Conservation (phyloP, 306 rosid species). For the Acmispon strigosus region DNA sequence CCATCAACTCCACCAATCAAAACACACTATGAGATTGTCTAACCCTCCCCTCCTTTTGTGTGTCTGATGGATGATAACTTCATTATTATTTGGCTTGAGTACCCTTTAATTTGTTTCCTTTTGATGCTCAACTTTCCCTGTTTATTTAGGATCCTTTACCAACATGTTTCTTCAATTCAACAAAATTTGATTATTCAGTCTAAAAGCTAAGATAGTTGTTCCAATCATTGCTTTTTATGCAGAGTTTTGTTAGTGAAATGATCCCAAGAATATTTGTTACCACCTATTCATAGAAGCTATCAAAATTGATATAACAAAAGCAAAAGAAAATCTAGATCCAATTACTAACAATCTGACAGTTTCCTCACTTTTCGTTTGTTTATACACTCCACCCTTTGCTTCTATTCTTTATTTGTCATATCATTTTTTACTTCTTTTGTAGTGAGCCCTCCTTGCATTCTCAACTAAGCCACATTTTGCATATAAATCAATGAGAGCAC, state of each 20-base stretch:
- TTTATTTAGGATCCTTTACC: conserved; percentile 35
- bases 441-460: conserved; percentile 47
- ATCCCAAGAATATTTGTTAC: conserved; percentile 57
- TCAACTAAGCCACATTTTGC: conserved; percentile 49
- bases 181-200: conserved; percentile 36
- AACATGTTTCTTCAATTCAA: conserved; percentile 35
- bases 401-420: no score
- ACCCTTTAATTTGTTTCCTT: conserved; percentile 2
- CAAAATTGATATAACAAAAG: conserved; percentile 47
- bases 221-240: conserved; percentile 82
- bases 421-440: no score
- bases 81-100: conserved; percentile 22
- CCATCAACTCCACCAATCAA: no score
- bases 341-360: conserved; percentile 46
- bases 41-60: neutral
- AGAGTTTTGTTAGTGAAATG: conserved; percentile 53
- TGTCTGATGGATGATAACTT: conserved; percentile 24
- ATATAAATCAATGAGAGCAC: conserved; percentile 52
- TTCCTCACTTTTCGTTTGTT: conserved; percentile 36
- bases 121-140: conserved; percentile 17
- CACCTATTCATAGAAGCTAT: conserved; percentile 77
- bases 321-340: conserved; percentile 37
- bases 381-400: conserved; percentile 31
- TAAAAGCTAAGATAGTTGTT: conserved; percentile 47
- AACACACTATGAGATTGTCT: neutral